Evolutionary conservation across 1,139 yeast genomes (phyloP).

Genomic region (Geotrichum macrosporum): DNA sequence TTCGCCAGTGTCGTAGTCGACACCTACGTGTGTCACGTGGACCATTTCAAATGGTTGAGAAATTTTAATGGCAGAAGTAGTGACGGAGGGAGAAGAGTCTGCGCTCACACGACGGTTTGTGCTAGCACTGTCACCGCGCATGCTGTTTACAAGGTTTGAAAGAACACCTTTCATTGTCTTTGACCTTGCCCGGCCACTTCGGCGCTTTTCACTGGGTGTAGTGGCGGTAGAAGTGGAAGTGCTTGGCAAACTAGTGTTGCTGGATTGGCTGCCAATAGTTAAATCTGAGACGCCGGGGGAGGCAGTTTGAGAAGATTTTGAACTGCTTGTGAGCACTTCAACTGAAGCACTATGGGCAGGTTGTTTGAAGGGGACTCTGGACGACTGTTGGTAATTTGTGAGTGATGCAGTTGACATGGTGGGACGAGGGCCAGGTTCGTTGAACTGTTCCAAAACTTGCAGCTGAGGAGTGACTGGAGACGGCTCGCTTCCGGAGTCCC

Average conservation of each 20-base stretch:
- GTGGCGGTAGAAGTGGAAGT: conserved; percentile 13
- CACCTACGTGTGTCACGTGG: conserved; percentile 91
- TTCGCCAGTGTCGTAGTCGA: conserved; percentile 74
- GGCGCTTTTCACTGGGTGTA: conserved; percentile 23
- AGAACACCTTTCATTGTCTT: conserved; percentile 50
- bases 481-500: too few relatives aligned
- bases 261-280: conserved; percentile 16
- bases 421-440: conserved; percentile 21
- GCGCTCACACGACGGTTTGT: conserved; percentile 20
- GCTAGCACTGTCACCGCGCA: conserved; percentile 32
- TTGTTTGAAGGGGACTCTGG: conserved; percentile 13
- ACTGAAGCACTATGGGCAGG: conserved; percentile 12
- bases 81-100: conserved; percentile 40
- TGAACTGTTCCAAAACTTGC: conserved; percentile 26
- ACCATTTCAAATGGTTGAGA: conserved; percentile 88
- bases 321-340: conserved; percentile 16
- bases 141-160: conserved; percentile 47
- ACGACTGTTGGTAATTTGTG: conserved; percentile 11
- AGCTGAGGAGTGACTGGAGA: conserved; percentile 24
- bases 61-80: too few relatives aligned
- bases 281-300: conserved; percentile 14
- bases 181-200: conserved; percentile 29
- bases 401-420: conserved; percentile 10
- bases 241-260: conserved; percentile 10
- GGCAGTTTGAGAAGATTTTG: conserved; percentile 15